Evolutionary conservation across 2,329 filamentous ascomycete species (phyloP), one percentile per base, ranked within the genome.

Genomic region (Penicillium nordicum): DNA sequence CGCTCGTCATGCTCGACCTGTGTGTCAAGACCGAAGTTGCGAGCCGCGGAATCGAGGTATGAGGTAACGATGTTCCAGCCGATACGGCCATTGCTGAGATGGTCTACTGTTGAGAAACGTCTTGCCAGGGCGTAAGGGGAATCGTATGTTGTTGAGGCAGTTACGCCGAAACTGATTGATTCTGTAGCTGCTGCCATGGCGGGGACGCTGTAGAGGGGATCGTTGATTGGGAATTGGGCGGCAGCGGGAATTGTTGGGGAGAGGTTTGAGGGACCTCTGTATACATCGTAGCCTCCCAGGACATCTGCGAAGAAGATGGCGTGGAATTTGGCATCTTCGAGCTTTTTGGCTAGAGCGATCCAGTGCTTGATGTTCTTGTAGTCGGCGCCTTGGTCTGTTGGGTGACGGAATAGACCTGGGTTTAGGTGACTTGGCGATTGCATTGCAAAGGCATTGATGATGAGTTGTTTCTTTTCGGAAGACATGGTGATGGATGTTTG

Each of bases 81-180:
- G 0, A 81, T 76, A 1, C 82, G 75, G 0, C 81, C 80, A 34
- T 74, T 70, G 45, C 75, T 80, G 5, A 84, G 67, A 56, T 83
- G 80, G 55, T 83, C 81, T 3, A 84, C 70, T 0, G 79, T 81
- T 1, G 80, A 81, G 52, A 84, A 81, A 2, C 80, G 78, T 2
- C 81, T 74, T 1, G 81, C 81, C 9, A 83, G 74, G 47, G 82
- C 80, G 44, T 82, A 83, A 5, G 81, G 80, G 48, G 80, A 74
- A 23, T 84, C 80, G 50, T 82, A 83, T 0, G 81, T 84, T 0
- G 80, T 82, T 0, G 79, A 81, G 0, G 80, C 81, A 0, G 81
- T 84, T 1, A 81, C 78, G 0, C 79, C 81, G 4, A 84, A 79
- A 0, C 79, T 72, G 53, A 82, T 69, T 21, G 73, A 75, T 58